These are phyloP conservation scores for Fusarium guadeloupense DNA, from an alignment of 2,329 filamentous ascomycete species.

Conservation along the genomic window DNA sequence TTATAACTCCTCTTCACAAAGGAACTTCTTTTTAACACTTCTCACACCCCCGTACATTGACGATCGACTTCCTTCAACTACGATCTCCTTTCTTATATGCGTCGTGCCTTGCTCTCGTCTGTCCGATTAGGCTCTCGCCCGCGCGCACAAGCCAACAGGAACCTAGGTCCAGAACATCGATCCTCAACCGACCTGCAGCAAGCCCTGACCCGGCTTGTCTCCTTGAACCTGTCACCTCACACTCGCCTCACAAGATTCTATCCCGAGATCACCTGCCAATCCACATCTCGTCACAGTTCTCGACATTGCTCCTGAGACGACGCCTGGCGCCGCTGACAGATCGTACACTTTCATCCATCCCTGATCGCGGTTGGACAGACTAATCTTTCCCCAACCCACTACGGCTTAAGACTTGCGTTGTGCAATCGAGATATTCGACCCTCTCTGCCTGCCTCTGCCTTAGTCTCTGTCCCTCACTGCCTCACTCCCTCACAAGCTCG, in stretches of 20 bases:
- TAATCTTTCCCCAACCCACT: conserved; percentile 23
- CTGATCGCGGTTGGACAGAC: conserved; percentile 33
- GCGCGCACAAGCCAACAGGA: conserved; percentile 33
- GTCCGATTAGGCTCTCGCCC: conserved; percentile 19
- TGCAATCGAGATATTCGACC: conserved; percentile 43
- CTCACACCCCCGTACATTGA: conserved; percentile 17
- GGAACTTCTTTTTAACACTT: conserved; percentile 5
- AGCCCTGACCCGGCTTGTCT: conserved; percentile 24
- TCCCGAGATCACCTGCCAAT: conserved; percentile 38
- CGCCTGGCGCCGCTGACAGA: conserved; percentile 33
- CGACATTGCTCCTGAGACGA: conserved; percentile 27
- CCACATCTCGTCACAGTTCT: conserved; percentile 22
- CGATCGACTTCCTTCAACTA: conserved; percentile 12
- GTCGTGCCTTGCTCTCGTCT: conserved; percentile 13
- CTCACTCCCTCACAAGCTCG: conserved; percentile 20
- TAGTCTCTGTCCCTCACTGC: conserved; percentile 28
- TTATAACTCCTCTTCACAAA: conserved; percentile 25
- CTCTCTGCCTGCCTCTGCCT: conserved; percentile 22
- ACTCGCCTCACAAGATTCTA: conserved; percentile 38
- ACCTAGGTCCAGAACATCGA: conserved; percentile 39
- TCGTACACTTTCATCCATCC: conserved; percentile 20
- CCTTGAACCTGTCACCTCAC: conserved; percentile 38
- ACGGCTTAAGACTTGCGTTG: conserved; percentile 23
- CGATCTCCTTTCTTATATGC: conserved; percentile 25
- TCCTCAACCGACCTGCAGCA: conserved; percentile 34